A percentile compares a stretch with the other conserved stretches of the same genome.
phyloP scores from a whole-genome alignment of 2,329 filamentous ascomycete genomes.

The Orbilia quercus region DNA sequence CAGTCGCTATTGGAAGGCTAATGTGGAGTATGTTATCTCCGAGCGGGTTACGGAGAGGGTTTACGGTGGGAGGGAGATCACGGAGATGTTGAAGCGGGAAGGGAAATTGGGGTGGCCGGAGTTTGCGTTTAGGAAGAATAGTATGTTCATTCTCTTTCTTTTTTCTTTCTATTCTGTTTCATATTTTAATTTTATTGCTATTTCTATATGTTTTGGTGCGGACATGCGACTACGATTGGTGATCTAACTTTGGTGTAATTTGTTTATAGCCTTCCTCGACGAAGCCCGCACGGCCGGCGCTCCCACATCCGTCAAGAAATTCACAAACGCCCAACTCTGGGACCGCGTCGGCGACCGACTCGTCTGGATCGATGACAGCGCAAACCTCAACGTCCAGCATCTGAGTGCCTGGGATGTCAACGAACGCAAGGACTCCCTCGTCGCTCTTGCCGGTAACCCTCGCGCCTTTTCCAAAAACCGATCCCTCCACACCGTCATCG shows the following conservation, averaged over 20 bases:
- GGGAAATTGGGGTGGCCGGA: conserved; percentile 50
- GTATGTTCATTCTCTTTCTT: conserved; percentile 25
- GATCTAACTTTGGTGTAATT: conserved; percentile 10
- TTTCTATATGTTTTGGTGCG: no score
- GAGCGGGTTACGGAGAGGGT: conserved; percentile 26
- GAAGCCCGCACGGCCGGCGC: conserved; percentile 25
- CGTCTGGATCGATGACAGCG: conserved; percentile 52
- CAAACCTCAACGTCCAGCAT: conserved; percentile 50
- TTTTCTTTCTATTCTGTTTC: not conserved
- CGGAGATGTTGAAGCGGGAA: conserved; percentile 37
- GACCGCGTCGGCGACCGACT: conserved; percentile 44
- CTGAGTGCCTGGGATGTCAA: conserved; percentile 51
- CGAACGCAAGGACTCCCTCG: conserved; percentile 48
- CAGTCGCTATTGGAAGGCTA: conserved; percentile 50
- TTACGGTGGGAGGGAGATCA: conserved; percentile 23
- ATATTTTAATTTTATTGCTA: not conserved
- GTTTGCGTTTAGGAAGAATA: conserved; percentile 52
- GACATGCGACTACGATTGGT: no score
- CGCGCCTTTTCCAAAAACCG: conserved; percentile 42
- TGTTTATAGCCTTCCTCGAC: conserved; percentile 38
- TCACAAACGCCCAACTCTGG: conserved; percentile 45
- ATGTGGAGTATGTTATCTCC: conserved; percentile 49
- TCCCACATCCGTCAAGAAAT: conserved; percentile 48
- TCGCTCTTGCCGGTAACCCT: conserved; percentile 45
- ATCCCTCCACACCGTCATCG: conserved; percentile 38